These are phyloP conservation scores for Didymella glomerata DNA, from an alignment of 2,329 filamentous ascomycete genomes.

Conservation along the genomic window DNA sequence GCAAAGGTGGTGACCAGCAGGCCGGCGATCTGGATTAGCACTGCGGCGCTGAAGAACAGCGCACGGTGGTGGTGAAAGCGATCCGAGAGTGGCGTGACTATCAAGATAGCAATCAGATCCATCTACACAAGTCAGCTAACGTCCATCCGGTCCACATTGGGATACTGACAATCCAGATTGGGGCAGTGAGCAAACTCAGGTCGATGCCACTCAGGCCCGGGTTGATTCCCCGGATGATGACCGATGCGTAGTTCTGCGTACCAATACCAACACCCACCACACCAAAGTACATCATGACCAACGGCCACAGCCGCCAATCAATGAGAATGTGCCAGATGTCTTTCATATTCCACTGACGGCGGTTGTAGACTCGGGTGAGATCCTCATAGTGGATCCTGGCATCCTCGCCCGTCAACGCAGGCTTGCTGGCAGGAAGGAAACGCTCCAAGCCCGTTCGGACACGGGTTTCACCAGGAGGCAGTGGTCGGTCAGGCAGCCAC, in stretches of 20 bases:
- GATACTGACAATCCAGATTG: conserved; percentile 83
- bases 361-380: conserved; percentile 80
- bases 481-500: conserved; percentile 89
- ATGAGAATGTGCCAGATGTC: conserved; percentile 76
- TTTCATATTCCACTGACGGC: conserved; percentile 73
- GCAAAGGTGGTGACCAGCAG: conserved; percentile 82
- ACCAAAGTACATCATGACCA: conserved; percentile 92
- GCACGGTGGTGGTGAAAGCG: conserved; percentile 83
- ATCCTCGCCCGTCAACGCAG: conserved; percentile 79
- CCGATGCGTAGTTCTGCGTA: conserved; percentile 84
- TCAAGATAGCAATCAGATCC: conserved; percentile 86
- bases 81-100: conserved; percentile 86
- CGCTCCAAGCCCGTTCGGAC: conserved; percentile 62
- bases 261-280: conserved; percentile 93
- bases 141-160: background rate
- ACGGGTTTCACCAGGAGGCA: conserved; percentile 72
- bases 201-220: conserved; percentile 75
- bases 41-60: conserved; percentile 80
- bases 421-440: conserved; percentile 73
- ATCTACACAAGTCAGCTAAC: conserved; percentile 61
- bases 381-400: conserved; percentile 84
- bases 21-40: conserved; percentile 81
- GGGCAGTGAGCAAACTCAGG: conserved; percentile 83
- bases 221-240: conserved; percentile 84
- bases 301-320: conserved; percentile 89